Evolutionary conservation across 2,329 filamentous ascomycete species (phyloP).

Genomic region (Pseudogymnoascus sp.): DNA sequence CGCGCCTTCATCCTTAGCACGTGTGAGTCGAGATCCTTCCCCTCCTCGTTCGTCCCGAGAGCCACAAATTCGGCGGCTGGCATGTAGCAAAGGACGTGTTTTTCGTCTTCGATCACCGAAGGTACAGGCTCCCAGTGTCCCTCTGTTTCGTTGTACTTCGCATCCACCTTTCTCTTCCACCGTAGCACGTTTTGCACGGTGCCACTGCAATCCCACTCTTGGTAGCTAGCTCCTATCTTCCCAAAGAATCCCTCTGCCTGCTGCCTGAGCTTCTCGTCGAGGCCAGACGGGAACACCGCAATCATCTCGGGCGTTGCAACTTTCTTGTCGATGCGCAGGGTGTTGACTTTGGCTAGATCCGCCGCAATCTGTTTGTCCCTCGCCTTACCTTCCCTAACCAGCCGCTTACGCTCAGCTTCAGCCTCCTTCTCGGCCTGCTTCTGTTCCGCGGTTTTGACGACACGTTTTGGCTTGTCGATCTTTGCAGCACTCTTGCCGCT

Average conservation of each 20-base stretch:
- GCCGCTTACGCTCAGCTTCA: slow-evolving; percentile 48
- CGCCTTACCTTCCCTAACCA: slow-evolving; percentile 51
- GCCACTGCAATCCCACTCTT: slow-evolving; percentile 33
- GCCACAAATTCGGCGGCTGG: slow-evolving; percentile 57
- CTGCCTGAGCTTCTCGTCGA: slow-evolving; percentile 38
- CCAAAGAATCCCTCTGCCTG: slow-evolving; percentile 43
- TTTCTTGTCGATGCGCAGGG: slow-evolving; percentile 63
- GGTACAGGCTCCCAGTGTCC: slow-evolving; percentile 42
- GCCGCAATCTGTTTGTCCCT: slow-evolving; percentile 55
- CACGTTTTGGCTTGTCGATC: background rate
- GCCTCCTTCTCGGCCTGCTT: slow-evolving; percentile 18
- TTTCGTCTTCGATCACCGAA: slow-evolving; percentile 35
- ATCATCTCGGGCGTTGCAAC: slow-evolving; percentile 70
- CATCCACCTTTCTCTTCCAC: slow-evolving; percentile 44
- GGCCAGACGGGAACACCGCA: slow-evolving; percentile 52
- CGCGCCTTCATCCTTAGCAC: slow-evolving; percentile 44
- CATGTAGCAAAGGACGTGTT: slow-evolving; percentile 48
- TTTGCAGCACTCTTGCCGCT: slow-evolving; percentile 17
- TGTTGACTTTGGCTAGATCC: slow-evolving; percentile 66
- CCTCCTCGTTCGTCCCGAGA: slow-evolving; percentile 40
- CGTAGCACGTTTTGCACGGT: slow-evolving; percentile 40
- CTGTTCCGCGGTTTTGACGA: background rate
- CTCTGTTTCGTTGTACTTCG: slow-evolving; percentile 37
- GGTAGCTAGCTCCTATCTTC: slow-evolving; percentile 40
- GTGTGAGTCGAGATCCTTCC: slow-evolving; percentile 48